phyloP scores from a whole-genome alignment of 805 yeast genomes.

The Spathaspora girioi region DNA sequence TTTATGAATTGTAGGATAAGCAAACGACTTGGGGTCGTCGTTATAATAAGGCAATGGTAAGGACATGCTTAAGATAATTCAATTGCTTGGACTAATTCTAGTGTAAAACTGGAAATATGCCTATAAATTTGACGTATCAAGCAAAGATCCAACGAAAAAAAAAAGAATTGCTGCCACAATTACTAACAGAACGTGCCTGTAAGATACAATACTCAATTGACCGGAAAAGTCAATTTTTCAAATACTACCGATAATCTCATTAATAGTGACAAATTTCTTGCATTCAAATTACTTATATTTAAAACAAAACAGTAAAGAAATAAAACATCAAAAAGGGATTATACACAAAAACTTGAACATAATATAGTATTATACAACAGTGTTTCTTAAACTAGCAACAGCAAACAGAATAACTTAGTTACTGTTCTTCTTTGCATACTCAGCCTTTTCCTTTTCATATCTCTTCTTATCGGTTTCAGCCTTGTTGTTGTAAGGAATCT shows the following conservation, averaged over 20 bases:
- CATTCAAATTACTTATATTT: not conserved
- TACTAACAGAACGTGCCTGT: too few species aligned
- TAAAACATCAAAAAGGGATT: not conserved
- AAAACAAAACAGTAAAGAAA: not conserved
- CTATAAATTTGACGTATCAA: not conserved
- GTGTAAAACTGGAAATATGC: not conserved
- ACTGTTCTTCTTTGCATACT: slow-evolving; percentile 49
- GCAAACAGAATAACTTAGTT: not conserved
- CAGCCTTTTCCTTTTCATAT: slow-evolving; percentile 94
- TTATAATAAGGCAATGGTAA: slow-evolving; percentile 56
- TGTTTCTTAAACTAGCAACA: not conserved
- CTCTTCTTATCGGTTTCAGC: slow-evolving; percentile 97
- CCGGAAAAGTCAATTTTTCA: not conserved
- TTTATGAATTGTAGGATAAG: slow-evolving; percentile 66
- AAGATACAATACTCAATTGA: too few species aligned
- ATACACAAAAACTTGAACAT: not conserved
- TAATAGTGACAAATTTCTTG: not conserved
- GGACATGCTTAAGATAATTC: not conserved
- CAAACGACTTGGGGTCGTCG: slow-evolving; percentile 75
- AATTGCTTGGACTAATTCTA: not conserved
- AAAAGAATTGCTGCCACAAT: too few species aligned
- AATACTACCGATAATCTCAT: not conserved
- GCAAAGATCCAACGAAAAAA: not conserved
- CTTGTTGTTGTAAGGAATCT: slow-evolving; percentile 85
- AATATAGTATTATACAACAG: not conserved